phyloP scores from a whole-genome alignment of 2,329 filamentous ascomycete species.

The Hymenoscyphus fructigenus region DNA sequence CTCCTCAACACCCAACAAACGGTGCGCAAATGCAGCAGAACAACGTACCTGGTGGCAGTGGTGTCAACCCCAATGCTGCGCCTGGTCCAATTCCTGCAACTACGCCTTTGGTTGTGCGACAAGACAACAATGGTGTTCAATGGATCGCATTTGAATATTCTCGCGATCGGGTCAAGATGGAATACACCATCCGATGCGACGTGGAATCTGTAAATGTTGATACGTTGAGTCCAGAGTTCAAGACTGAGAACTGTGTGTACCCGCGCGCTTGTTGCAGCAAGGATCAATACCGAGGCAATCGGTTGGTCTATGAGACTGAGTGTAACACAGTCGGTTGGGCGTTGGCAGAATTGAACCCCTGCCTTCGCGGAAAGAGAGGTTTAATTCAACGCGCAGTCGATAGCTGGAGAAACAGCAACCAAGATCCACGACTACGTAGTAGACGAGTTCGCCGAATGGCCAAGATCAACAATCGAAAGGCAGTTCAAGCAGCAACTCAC shows the following conservation, averaged over 20 bases:
- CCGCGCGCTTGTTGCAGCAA: slow-evolving; percentile 92
- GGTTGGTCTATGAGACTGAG: slow-evolving; percentile 94
- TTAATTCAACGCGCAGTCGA: slow-evolving; percentile 96
- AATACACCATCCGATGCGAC: slow-evolving; percentile 97
- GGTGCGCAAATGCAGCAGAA: slow-evolving; percentile 45
- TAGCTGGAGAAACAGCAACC: slow-evolving; percentile 98
- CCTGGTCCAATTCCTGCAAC: slow-evolving; percentile 96
- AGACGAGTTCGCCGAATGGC: slow-evolving; percentile 91
- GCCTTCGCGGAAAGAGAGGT: slow-evolving; percentile 87
- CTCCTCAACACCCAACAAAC: slow-evolving; percentile 43
- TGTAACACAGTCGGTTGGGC: slow-evolving; percentile 99
- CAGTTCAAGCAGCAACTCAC: slow-evolving; percentile 59
- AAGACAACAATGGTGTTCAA: slow-evolving; percentile 94
- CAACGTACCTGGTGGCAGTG: slow-evolving; percentile 43
- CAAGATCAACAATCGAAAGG: slow-evolving; percentile 88
- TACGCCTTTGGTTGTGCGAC: slow-evolving; percentile 87
- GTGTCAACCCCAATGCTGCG: slow-evolving; percentile 83
- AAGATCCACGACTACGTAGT: slow-evolving; percentile 87
- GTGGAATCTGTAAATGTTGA: slow-evolving; percentile 96
- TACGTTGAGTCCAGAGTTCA: slow-evolving; percentile 82
- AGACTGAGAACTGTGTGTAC: slow-evolving; percentile 97
- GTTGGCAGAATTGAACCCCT: slow-evolving; percentile 86
- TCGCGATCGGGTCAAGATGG: slow-evolving; percentile 96
- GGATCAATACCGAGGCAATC: slow-evolving; percentile 94
- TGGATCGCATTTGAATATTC: slow-evolving; percentile 99